Percentiles rank a stretch among this genome's conserved stretches.
phyloP scores from a whole-genome alignment of 1,139 yeast genomes.

The Torulaspora globosa region DNA sequence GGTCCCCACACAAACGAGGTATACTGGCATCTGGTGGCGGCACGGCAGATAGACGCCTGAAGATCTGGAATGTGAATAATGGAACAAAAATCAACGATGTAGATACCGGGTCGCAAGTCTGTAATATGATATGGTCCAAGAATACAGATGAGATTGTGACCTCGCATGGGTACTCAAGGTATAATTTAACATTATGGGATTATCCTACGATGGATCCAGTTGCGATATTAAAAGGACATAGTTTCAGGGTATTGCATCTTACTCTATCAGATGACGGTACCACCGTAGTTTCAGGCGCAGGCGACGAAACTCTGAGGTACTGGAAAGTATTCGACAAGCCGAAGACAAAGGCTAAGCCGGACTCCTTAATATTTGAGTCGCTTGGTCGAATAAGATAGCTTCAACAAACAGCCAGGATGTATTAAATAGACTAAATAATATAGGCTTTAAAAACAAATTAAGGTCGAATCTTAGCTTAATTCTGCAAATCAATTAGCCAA shows the following conservation, averaged over 20 bases:
- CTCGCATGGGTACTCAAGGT: slow-evolving; percentile 90
- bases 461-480: neutral
- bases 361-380: slow-evolving; percentile 68
- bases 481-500: slow-evolving; percentile 25
- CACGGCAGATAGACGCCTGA: slow-evolving; percentile 84
- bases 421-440: slow-evolving; percentile 1
- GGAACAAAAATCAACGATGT: slow-evolving; percentile 72
- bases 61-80: slow-evolving; percentile 87
- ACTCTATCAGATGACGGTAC: slow-evolving; percentile 96
- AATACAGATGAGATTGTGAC: slow-evolving; percentile 90
- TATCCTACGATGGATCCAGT: slow-evolving; percentile 90
- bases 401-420: neutral
- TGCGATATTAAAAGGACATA: slow-evolving; percentile 91
- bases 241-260: slow-evolving; percentile 83
- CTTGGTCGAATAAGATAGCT: slow-evolving; percentile 66
- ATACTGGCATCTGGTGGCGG: slow-evolving; percentile 96
- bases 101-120: slow-evolving; percentile 94
- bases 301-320: slow-evolving; percentile 90
- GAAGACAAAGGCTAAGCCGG: slow-evolving; percentile 52
- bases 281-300: slow-evolving; percentile 98
- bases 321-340: slow-evolving; percentile 89
- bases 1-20: slow-evolving; percentile 98
- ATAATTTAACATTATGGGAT: slow-evolving; percentile 92
- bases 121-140: slow-evolving; percentile 89
- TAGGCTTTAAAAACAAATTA: neutral